phyloP scores from a whole-genome alignment of 805 yeast genomes.

The Kodamaea lidongshanica region DNA sequence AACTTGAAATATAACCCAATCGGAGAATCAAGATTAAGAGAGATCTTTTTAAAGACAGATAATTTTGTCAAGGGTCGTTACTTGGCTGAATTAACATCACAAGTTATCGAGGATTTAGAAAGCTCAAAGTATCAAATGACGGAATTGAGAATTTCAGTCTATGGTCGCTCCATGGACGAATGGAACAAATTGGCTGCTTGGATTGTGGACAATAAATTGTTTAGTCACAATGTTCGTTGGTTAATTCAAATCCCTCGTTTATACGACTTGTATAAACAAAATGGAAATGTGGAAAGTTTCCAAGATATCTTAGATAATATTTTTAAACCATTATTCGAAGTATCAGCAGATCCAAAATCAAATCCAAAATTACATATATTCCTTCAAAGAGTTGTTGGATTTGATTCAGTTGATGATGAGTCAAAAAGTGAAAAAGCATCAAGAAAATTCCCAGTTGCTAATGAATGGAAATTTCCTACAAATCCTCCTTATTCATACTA shows the following conservation, averaged over 20 bases:
- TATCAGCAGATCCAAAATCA: conserved; percentile 70
- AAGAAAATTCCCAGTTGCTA: conserved; percentile 79
- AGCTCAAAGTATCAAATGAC: conserved; percentile 95
- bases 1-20: conserved; percentile 95
- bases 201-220: conserved; percentile 88
- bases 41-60: conserved; percentile 92
- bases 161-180: conserved; percentile 83
- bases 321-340: conserved; percentile 87
- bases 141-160: conserved; percentile 90
- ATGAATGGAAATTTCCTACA: conserved; percentile 65
- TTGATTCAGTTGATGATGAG: conserved; percentile 98
- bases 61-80: conserved; percentile 84
- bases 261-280: conserved; percentile 79
- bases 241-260: conserved; percentile 90
- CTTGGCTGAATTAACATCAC: conserved; percentile 88
- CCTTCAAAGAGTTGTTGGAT: conserved; percentile 91
- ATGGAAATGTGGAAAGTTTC: conserved; percentile 63
- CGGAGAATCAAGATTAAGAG: conserved; percentile 96
- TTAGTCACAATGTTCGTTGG: conserved; percentile 96
- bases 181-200: conserved; percentile 95
- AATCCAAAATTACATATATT: conserved; percentile 91
- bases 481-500: conserved; percentile 99
- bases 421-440: conserved; percentile 78
- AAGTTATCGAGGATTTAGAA: conserved; percentile 91
- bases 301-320: conserved; percentile 72